Evolutionary conservation across 306 rosid species (phyloP).

Genomic region (Rosa persica): DNA sequence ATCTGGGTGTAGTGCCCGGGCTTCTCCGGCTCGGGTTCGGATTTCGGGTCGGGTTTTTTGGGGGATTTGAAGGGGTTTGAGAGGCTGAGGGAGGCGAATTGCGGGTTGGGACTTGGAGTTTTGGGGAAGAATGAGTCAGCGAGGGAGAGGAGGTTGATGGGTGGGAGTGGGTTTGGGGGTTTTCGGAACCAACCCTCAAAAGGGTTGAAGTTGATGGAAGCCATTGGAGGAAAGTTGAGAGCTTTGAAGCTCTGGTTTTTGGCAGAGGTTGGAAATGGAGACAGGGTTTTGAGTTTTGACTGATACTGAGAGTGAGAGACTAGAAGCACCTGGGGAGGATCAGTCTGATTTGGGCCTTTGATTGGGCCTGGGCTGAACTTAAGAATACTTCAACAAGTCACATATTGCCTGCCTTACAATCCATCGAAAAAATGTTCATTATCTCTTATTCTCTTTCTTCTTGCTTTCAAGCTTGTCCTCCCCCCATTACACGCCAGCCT

Average conservation of each 20-base stretch:
- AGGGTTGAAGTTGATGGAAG: conserved; percentile 81
- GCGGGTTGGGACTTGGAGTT: conserved; percentile 30
- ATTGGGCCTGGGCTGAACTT: background rate
- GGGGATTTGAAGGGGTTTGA: conserved; percentile 43
- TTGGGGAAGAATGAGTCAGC: conserved; percentile 29
- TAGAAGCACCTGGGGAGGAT: background rate
- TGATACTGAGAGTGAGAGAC: background rate
- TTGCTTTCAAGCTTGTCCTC: too few relatives aligned
- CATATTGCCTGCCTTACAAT: too few relatives aligned
- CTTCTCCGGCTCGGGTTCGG: conserved; percentile 25
- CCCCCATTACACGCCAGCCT: too few relatives aligned
- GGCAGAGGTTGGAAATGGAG: background rate
- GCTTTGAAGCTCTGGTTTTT: background rate
- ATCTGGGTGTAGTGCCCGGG: conserved; percentile 51
- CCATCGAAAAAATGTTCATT: too few relatives aligned
- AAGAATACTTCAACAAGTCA: background rate
- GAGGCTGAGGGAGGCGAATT: conserved; percentile 60
- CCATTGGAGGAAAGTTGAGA: conserved; percentile 37
- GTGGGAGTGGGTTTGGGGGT: conserved; percentile 62
- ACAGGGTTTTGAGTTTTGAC: background rate
- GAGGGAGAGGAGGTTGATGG: conserved; percentile 37
- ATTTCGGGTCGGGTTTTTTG: conserved; percentile 22
- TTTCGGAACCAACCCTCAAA: conserved; percentile 75
- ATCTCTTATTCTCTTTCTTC: too few relatives aligned
- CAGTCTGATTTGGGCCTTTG: background rate